These are phyloP conservation scores for Penicillium pulvis DNA, from an alignment of 495 filamentous ascomycete genomes.

Conservation along the genomic window DNA sequence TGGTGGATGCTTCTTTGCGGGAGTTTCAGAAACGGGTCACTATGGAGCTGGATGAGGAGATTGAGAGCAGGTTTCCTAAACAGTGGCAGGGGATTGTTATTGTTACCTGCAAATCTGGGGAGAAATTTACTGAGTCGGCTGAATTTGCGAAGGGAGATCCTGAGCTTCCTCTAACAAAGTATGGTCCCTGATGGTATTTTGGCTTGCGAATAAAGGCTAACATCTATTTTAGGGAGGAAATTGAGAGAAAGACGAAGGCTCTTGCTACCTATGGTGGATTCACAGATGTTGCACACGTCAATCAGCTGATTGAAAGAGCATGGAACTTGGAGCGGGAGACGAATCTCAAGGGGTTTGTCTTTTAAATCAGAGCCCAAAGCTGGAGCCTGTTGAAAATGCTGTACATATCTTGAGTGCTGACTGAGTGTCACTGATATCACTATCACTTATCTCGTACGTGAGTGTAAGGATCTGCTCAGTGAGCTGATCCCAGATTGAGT, in stretches of 20 bases:
- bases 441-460: too few relatives aligned
- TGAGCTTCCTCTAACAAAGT: conserved; percentile 35
- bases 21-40: conserved; percentile 33
- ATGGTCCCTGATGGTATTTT: not conserved
- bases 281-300: conserved; percentile 21
- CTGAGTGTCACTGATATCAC: too few relatives aligned
- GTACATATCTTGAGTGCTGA: not conserved
- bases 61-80: conserved; percentile 34
- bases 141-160: conserved; percentile 39
- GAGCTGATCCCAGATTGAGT: too few relatives aligned
- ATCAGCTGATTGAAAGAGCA: conserved; percentile 26
- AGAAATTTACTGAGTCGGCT: conserved; percentile 27
- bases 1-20: conserved; percentile 27
- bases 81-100: conserved; percentile 36
- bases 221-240: conserved; percentile 24
- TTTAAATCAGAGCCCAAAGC: conserved; percentile 1
- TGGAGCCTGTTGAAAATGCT: not conserved
- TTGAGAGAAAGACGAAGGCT: conserved; percentile 28
- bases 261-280: conserved; percentile 33
- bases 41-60: conserved; percentile 33
- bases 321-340: conserved; percentile 34
- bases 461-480: too few relatives aligned
- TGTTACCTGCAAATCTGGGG: conserved; percentile 32
- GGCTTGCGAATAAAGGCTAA: not conserved
- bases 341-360: conserved; percentile 27